These are phyloP conservation scores for Comarum palustre DNA, from an alignment of 306 rosid genomes.

Conservation along the genomic window DNA sequence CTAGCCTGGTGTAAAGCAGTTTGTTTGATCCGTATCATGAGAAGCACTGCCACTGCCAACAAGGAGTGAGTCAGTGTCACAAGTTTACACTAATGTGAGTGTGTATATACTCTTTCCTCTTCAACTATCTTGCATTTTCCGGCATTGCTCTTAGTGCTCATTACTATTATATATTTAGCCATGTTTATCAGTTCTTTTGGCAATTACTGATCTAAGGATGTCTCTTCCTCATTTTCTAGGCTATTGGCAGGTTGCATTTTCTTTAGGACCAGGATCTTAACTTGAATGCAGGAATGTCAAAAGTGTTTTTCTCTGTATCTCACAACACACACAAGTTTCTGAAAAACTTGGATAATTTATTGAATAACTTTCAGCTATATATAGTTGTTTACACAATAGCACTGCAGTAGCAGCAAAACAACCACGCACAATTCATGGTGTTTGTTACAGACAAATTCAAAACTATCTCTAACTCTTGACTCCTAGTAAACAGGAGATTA, in stretches of 20 bases:
- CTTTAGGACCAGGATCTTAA: slow-evolving; percentile 4
- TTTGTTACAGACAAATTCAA: no score
- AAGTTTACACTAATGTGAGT: slow-evolving; percentile 1
- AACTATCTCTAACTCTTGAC: no score
- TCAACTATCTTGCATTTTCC: neutral
- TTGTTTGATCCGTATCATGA: neutral
- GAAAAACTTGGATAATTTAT: no score
- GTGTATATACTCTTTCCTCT: neutral
- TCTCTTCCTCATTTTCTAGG: slow-evolving; percentile 5
- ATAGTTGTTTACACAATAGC: no score
- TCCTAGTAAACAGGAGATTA: no score
- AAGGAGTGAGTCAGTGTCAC: neutral
- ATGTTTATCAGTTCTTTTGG: neutral
- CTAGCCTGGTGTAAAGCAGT: neutral
- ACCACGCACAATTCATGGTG: no score
- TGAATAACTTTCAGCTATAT: no score
- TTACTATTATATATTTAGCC: neutral
- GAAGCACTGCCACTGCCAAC: neutral
- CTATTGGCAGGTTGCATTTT: slow-evolving; percentile 1
- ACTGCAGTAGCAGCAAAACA: no score
- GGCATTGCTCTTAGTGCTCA: neutral
- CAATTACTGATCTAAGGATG: neutral
- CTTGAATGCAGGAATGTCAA: neutral
- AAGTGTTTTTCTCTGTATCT: no score
- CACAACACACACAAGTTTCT: no score